A percentile compares a stretch with the other conserved stretches of the same genome.
Conservation (phyloP, 1,284 basidiomycete species). For the Takashimella tepidaria region DNA sequence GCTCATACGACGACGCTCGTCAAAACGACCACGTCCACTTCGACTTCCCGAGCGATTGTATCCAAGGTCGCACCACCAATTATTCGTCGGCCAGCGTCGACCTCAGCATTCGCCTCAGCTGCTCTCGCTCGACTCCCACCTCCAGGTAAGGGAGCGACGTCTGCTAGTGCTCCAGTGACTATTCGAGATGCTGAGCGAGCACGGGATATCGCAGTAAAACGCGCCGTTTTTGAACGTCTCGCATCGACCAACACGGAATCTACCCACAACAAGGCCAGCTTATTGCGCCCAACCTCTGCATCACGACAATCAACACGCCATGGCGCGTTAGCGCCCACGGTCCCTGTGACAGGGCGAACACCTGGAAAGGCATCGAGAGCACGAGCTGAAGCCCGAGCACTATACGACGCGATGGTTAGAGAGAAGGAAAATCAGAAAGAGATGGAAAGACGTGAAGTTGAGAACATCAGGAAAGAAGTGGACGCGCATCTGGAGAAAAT, state of each 20-base stretch:
- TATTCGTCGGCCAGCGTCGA: neutral
- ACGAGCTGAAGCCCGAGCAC: conserved; percentile 20
- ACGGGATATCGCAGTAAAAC: conserved; percentile 16
- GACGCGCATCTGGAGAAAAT: conserved; percentile 25
- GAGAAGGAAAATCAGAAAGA: conserved; percentile 10
- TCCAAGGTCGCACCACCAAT: neutral
- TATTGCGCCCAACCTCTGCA: neutral
- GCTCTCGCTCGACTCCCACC: conserved; percentile 28
- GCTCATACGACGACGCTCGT: too few relatives aligned
- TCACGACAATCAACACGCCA: neutral
- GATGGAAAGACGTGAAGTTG: conserved; percentile 12
- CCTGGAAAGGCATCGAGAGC: conserved; percentile 29
- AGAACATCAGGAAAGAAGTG: conserved; percentile 14
- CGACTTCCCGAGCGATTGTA: neutral
- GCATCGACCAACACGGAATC: neutral
- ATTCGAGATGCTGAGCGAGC: conserved; percentile 27
- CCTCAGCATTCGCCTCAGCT: conserved; percentile 23
- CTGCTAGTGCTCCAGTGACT: conserved; percentile 12
- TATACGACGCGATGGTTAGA: conserved; percentile 18
- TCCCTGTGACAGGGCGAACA: conserved; percentile 25
- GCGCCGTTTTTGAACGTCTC: conserved; percentile 26
- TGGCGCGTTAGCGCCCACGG: conserved; percentile 6
- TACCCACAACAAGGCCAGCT: neutral
- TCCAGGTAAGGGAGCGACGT: conserved; percentile 20
- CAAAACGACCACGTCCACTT: neutral